Base-by-base conservation (phyloP, 441 rosid species). In the Codiaeum variegatum region DNA sequence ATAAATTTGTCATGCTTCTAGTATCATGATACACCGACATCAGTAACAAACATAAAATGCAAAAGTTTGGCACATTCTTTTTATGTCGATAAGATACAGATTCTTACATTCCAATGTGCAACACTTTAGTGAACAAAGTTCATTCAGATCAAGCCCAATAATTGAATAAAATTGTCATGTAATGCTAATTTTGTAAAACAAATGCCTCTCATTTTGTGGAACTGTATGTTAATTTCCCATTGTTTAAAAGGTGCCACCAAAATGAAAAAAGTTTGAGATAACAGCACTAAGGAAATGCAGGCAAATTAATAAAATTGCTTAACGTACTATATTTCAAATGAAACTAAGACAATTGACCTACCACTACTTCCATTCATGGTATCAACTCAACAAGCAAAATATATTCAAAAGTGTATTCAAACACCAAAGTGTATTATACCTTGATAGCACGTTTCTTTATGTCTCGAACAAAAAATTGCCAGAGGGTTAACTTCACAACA, bases 381-480 rank as follows among this genome's bases (percentile, higher is more conserved):
- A 29, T 36, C 62, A 13, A 58, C 7, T 9, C 32, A n/a, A 46
- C 58, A 16, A 26, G 19, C 51, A 58, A 46, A 42, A 51, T 15
- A 46, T 34, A 19, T 9, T 24, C 7, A 23, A 15, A 38, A n/a
- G 44, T 8, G 21, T n/a, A 71, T n/a, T 67, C 24, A 38, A 68
- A 13, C 69, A 62, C 36, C 49, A 65, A 62, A 10, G 21, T 21
- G 36, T 23, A 62, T 46, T 18, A 54, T 86, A 91, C 99, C 98
- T 83, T 89, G 77, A 85, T 76, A 34, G 99, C 99, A 46, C 96
- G 90, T 72, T 81, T 86, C 75, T 86, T 90, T 47, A 80, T 84
- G 85, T 95, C 99, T 49, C 74, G 82, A 72, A 90, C 82, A 81
- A 85, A 88, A 32, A 90, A 65, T 76, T 83, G 97, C 91, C 94